phyloP scores from a whole-genome alignment of 257 asterid species.

The Solanum ossicruentum region DNA sequence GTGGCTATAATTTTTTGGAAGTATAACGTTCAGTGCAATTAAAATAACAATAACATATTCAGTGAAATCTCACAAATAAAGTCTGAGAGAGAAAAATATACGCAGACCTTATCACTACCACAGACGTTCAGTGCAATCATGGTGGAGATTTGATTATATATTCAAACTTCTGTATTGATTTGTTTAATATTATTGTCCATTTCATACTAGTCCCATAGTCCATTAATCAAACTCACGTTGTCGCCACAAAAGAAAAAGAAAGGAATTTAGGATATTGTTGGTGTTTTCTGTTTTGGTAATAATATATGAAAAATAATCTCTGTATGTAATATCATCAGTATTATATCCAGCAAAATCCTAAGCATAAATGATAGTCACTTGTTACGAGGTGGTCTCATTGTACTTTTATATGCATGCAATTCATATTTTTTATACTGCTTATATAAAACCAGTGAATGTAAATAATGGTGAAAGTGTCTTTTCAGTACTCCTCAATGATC shows the following conservation, averaged over 20 bases:
- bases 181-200: not conserved
- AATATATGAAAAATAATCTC: not conserved
- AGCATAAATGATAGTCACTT: too few relatives aligned
- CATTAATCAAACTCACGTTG: not conserved
- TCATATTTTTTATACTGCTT: too few relatives aligned
- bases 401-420: not conserved
- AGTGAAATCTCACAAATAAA: too few relatives aligned
- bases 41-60: not conserved
- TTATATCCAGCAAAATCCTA: too few relatives aligned
- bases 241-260: not conserved
- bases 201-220: not conserved
- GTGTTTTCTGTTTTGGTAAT: not conserved
- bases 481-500: not conserved
- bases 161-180: not conserved
- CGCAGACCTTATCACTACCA: too few relatives aligned
- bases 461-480: not conserved
- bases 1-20: not conserved
- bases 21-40: not conserved
- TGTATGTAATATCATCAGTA: too few relatives aligned
- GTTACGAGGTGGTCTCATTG: slow-evolving; percentile 11
- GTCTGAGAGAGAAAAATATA: too few relatives aligned
- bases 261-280: not conserved
- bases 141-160: not conserved
- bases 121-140: not conserved
- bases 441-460: not conserved